Evolutionary conservation across 345 rosid genomes (phyloP).

Genomic region (Atalantia buxifolia): DNA sequence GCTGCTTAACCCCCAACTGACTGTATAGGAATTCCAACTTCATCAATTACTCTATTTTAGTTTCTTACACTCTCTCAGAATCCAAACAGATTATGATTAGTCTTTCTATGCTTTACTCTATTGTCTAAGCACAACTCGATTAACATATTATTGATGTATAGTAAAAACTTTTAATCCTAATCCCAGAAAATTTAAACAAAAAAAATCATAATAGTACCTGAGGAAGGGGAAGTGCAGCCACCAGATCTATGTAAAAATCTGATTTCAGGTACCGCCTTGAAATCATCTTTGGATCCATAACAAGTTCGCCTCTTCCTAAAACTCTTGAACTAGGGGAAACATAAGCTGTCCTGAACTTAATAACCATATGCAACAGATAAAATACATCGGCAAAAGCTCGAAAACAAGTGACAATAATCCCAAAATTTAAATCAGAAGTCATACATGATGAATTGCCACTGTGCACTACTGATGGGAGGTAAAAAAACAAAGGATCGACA

Average conservation of each 20-base stretch:
- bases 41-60: background rate
- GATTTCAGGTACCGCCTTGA: constrained; percentile 64
- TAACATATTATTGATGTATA: background rate
- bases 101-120: background rate
- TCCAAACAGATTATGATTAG: background rate
- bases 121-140: background rate
- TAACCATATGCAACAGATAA: constrained; percentile 51
- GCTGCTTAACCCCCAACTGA: background rate
- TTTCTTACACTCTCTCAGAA: background rate
- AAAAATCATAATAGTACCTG: constrained; percentile 39
- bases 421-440: constrained; percentile 56
- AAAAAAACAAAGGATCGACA: constrained; percentile 82
- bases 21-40: background rate
- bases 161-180: background rate
- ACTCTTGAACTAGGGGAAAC: constrained; percentile 73
- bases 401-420: constrained; percentile 66
- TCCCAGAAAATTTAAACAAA: background rate
- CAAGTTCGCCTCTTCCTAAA: constrained; percentile 84
- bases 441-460: constrained; percentile 49
- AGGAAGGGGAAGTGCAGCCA: constrained; percentile 77
- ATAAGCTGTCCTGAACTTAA: constrained; percentile 79
- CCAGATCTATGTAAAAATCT: constrained; percentile 66
- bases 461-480: constrained; percentile 54
- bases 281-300: constrained; percentile 60
- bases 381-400: constrained; percentile 71